phyloP scores from a whole-genome alignment of 208 protist genomes.

The Wallacemonas sp. region DNA sequence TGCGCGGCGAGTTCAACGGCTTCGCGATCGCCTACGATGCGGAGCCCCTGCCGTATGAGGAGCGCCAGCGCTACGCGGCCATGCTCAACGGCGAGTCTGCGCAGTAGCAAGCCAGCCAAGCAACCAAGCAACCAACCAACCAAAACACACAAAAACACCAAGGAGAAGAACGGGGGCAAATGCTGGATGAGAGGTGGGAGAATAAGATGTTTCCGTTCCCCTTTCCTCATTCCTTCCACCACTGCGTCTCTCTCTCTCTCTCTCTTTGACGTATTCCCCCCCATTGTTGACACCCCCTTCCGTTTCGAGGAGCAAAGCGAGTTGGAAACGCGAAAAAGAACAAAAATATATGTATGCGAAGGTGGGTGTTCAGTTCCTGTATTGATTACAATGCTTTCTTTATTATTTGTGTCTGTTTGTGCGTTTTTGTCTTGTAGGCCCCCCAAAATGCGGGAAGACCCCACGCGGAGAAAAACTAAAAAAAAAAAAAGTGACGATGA shows the following conservation, averaged over 20 bases:
- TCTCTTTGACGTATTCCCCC: slow-evolving; percentile 9
- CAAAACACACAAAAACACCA: background rate
- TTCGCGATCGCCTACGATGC: slow-evolving; percentile 57
- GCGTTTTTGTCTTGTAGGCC: too few relatives aligned
- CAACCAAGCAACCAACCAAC: background rate
- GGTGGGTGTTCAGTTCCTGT: background rate
- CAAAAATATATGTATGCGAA: too few relatives aligned
- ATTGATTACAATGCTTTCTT: background rate
- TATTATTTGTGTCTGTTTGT: background rate
- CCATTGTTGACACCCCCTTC: background rate
- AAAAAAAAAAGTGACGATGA: too few relatives aligned
- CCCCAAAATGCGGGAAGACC: background rate
- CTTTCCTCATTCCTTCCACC: background rate
- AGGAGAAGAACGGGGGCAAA: too few relatives aligned
- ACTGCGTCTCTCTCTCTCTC: background rate
- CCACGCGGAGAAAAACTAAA: too few relatives aligned
- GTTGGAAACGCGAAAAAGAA: background rate
- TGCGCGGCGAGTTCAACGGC: slow-evolving; percentile 81
- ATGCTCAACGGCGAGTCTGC: background rate
- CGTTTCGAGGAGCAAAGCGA: too few relatives aligned
- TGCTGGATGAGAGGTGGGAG: too few relatives aligned
- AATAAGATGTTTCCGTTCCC: too few relatives aligned
- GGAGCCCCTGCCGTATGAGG: slow-evolving; percentile 21
- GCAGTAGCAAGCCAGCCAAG: background rate
- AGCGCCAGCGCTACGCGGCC: slow-evolving; percentile 13